Base-by-base conservation (phyloP, 1,139 yeast species). In the Saccharomyces hybrid region DNA sequence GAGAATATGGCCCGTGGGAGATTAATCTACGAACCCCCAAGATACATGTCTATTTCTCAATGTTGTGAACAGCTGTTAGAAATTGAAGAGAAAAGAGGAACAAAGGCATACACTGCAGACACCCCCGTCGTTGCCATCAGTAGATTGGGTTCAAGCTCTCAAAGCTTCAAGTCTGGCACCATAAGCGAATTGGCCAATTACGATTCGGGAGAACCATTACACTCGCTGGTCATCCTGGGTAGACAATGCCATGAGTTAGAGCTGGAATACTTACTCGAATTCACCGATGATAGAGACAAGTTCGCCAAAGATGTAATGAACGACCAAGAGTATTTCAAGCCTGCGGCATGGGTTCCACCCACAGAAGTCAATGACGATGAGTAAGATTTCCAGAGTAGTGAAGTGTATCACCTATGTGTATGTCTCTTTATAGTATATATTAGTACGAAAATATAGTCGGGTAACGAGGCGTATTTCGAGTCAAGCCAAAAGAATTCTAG, bases 91-190 rank as follows among this genome's bases (percentile, higher is more conserved):
- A 68, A 71, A 49, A 81, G 95, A 70, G 75, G 79, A 25, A 89
- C 88, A 64, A 73, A 81, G 59, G 91, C 91, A 2, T 93, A 91
- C 69, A 84, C 93, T 9, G 83, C 85, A 47, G 76, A 85, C 55
- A 91, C 98, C 0, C 97, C 98, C 14, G 91, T 96, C 68, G 90
- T 93, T 48, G 96, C 97, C 1, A 84, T 93, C 25, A 87, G 96
- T 14, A 81, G 99, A 68, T 74, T 93, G 50, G 99, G 99, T 0
- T 81, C 96, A 6, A 93, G 95, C 13, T 71, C 78, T 9, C 99
- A 93, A 71, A 70, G 74, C 11, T 87, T 93, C 72, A 85, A 85
- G 65, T 95, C 97, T 9, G 99, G 85, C 3, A 86, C 96, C 25
- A 77, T 93, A 61, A 72, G 78, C 57, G 85, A 87, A 62, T 76